Evolutionary conservation across 169 alveolate species (phyloP).

Genomic region (Plasmodium malariae): DNA sequence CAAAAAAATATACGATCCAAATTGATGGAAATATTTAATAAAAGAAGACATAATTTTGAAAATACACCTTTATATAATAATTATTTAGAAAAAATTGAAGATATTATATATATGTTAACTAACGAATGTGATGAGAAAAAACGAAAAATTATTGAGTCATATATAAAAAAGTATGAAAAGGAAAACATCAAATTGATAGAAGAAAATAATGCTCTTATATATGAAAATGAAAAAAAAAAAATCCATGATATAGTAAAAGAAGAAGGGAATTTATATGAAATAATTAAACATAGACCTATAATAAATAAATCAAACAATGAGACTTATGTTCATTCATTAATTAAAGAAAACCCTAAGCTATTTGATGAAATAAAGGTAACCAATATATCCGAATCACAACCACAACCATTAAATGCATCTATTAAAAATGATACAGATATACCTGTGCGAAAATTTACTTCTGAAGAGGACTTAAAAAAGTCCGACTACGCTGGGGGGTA

Average conservation of each 20-base stretch:
- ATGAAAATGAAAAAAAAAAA: constrained; percentile 81
- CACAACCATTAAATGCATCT: constrained; percentile 86
- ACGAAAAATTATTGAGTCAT: constrained; percentile 81
- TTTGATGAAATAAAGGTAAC: constrained; percentile 61
- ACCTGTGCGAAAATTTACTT: constrained; percentile 77
- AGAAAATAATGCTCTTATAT: constrained; percentile 79
- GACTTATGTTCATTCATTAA: constrained; percentile 54
- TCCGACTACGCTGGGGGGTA: constrained; percentile 72
- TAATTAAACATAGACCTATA: constrained; percentile 85
- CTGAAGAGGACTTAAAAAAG: constrained; percentile 55
- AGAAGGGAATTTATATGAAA: constrained; percentile 85
- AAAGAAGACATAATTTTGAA: constrained; percentile 83
- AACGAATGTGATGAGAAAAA: constrained; percentile 78
- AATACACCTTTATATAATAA: constrained; percentile 84
- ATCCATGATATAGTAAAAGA: constrained; percentile 82
- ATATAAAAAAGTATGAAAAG: constrained; percentile 80
- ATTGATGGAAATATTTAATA: constrained; percentile 80
- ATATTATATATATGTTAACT: constrained; percentile 44
- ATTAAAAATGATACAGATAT: constrained; percentile 83
- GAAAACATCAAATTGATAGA: constrained; percentile 79
- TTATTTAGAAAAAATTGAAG: constrained; percentile 83
- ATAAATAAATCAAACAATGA: constrained; percentile 68
- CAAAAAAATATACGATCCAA: constrained; percentile 59
- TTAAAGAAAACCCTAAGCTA: constrained; percentile 65
- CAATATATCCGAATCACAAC: constrained; percentile 24